Evolutionary conservation across 768 basidiomycete genomes (phyloP), one percentile per base, ranked within the genome.

Genomic region (Mycena amicta): DNA sequence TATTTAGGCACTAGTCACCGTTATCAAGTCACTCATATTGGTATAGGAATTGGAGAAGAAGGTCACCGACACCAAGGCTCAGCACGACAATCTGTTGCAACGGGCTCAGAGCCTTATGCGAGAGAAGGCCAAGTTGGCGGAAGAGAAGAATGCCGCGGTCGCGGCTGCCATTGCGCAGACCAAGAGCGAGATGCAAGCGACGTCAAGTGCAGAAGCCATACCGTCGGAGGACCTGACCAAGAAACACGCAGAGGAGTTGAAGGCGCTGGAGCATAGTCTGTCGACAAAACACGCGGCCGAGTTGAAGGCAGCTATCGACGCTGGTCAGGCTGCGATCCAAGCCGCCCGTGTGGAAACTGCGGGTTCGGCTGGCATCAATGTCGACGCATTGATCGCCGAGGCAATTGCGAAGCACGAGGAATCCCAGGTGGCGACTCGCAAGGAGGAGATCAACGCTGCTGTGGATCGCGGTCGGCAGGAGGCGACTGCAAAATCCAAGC

Each of bases 401-500:
- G 83, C 82, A 3, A 71, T 85, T 45, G 73, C 72, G 1, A 79
- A 81, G 41, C 77, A 81, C 57, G 77, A 85, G 50, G 75, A 78
- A 61, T 74, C 78, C 23, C 58, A 80, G 3, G 74, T 81, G 67
- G 71, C 75, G 12, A 76, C 74, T 39, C 83, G 83, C 23, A 74
- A 77, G 5, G 77, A 82, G 23, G 88, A 88, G 52, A 82, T 90
- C 30, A 77, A 77, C 2, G 76, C 82, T 5, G 90, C 90, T 1
- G 78, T 88, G 5, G 90, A 92, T 50, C 75, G 83, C 2, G 90
- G 90, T 2, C 77, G 90, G 47, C 75, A 81, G 75, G 90, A 92
- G 61, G 77, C 80, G 51, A 74, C 66, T 1, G 76, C 83, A 23
- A 89, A 88, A 73, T 68, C 73, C 30, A 89, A 87, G 68, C 63